Percentiles rank a stretch among this genome's conserved stretches.
phyloP scores from a whole-genome alignment of 2,329 filamentous ascomycete species.

The Aspergillus ochraceus region DNA sequence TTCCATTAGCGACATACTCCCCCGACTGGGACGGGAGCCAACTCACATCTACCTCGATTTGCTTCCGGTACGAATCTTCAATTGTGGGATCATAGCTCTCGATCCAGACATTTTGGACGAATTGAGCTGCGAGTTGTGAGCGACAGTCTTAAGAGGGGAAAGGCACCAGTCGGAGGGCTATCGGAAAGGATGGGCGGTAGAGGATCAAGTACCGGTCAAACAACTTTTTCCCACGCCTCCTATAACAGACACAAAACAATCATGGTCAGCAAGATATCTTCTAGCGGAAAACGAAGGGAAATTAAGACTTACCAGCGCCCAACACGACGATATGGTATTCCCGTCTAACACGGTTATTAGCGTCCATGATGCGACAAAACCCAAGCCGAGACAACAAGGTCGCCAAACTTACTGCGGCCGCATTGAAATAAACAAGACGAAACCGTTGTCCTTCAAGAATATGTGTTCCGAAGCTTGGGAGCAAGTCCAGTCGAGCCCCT shows the following conservation, averaged over 20 bases:
- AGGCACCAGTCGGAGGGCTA: neutral
- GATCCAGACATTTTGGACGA: constrained; percentile 92
- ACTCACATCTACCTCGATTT: constrained; percentile 86
- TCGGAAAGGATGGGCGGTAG: constrained; percentile 3
- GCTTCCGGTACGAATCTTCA: constrained; percentile 84
- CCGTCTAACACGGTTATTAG: constrained; percentile 51
- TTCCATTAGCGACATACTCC: constrained; percentile 31
- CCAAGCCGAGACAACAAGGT: neutral
- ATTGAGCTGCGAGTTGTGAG: constrained; percentile 66
- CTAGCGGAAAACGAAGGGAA: neutral
- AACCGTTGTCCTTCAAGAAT: neutral
- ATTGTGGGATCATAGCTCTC: constrained; percentile 88
- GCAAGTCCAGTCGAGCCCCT: neutral
- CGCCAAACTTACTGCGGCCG: constrained; percentile 37
- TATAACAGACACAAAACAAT: constrained; percentile 38
- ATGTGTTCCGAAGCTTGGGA: neutral
- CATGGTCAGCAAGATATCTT: constrained; percentile 14
- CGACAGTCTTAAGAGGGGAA: constrained; percentile 16
- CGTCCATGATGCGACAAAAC: constrained; percentile 7
- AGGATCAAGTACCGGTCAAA: constrained; percentile 68
- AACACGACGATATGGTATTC: constrained; percentile 83
- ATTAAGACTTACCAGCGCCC: constrained; percentile 63
- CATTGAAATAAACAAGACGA: constrained; percentile 26
- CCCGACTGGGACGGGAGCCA: neutral
- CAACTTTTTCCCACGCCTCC: constrained; percentile 92